These are phyloP conservation scores for Fraxinus latifolia DNA, from an alignment of 305 asterid genomes.

Conservation along the genomic window DNA sequence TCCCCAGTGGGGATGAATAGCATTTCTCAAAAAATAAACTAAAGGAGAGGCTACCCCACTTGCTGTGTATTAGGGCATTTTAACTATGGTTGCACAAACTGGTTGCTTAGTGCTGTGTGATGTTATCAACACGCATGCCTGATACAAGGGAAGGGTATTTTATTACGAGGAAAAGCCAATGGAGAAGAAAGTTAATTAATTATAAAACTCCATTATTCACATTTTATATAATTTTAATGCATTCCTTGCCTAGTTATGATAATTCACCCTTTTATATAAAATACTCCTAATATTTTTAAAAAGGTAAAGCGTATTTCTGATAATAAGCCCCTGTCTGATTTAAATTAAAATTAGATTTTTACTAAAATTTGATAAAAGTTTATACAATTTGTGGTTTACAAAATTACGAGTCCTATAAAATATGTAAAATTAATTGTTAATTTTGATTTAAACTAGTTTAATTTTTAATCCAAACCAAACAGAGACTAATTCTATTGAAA, in stretches of 20 bases:
- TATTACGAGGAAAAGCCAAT: not conserved
- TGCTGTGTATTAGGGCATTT: not conserved
- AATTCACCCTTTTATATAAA: too few species aligned
- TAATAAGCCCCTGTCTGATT: not conserved
- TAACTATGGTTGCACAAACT: not conserved
- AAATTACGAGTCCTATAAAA: too few species aligned
- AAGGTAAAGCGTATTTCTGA: too few species aligned
- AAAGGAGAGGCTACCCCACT: not conserved
- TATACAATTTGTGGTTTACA: too few species aligned
- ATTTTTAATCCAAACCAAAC: too few species aligned
- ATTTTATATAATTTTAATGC: not conserved
- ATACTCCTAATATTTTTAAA: too few species aligned
- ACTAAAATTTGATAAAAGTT: too few species aligned
- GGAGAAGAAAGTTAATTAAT: not conserved
- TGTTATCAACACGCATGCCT: constrained; percentile 34
- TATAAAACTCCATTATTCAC: not conserved
- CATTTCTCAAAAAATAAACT: not conserved
- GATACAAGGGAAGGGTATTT: constrained; percentile 25
- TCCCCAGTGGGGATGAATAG: too few species aligned
- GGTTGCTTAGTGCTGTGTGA: constrained; percentile 31
- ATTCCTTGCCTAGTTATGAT: not conserved
- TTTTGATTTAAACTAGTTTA: too few species aligned
- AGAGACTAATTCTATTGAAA: too few species aligned
- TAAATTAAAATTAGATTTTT: too few species aligned
- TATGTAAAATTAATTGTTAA: too few species aligned